Evolutionary conservation across 164 flowering plant genomes (phyloP), one percentile per base, ranked within the genome.

Genomic region (Piper betle): DNA sequence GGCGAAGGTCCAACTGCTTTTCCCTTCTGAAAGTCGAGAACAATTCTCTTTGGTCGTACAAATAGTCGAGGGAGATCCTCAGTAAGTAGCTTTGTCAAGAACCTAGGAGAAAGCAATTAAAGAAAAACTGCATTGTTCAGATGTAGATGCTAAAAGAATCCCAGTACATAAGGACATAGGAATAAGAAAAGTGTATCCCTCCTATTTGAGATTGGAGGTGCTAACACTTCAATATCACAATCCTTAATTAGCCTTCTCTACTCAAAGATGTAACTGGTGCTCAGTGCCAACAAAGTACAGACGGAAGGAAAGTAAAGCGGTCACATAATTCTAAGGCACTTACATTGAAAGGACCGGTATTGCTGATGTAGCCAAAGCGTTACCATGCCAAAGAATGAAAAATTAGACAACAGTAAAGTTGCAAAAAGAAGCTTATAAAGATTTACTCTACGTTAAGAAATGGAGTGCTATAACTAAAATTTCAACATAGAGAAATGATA

Each of bases 291-390:
- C 11, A 15, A 46, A 12, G 50, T 5, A 6, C 10, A 46, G 10
- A 46, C 15, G 11, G 15, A 15, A 46, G 50, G 12, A 46, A 46
- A 46, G 50, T 1, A 15, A 46, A 10, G 15, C 6, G 0, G 11
- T 15, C 15, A 12, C 50, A 10, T 46, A 10, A 15, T 10, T 25
- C 33, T 1, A 25, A 17, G 61, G 15, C 33, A 88, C 96, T 92
- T 86, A 92, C 98, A 80, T 87, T 60, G 98, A 92, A 62, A 92
- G 96, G 66, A 92, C 91, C 66, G 98, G 98, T 77, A 92, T 92
- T 53, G 96, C 98, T 92, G 70, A 25, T 55, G 88, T 60, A 61
- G 61, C 17, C 48, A 68, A 55, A 59, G 63, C 79, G 77, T 53
- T 73, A 55, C 66, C 81, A 75, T 68, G 73, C 78, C 79, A 12